Percentiles rank a stretch among this genome's conserved stretches.
phyloP scores from a whole-genome alignment of 2,329 filamentous ascomycete genomes.

The Botryosphaeria dothidea region DNA sequence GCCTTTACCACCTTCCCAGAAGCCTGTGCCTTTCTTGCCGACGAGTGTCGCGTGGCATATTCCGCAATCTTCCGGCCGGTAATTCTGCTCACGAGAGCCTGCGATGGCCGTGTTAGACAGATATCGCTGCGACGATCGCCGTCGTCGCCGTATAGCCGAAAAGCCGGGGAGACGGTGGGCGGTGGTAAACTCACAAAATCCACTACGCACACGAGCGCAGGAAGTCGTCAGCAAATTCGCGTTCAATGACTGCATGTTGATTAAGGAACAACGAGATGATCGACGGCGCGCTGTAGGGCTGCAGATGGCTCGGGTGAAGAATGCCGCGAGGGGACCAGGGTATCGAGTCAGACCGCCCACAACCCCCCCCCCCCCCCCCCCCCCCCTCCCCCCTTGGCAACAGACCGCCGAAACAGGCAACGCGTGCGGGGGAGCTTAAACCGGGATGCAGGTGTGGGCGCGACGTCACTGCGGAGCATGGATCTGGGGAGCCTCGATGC shows the following conservation, averaged over 20 bases:
- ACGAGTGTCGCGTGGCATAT: conserved; percentile 72
- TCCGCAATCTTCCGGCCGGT: conserved; percentile 71
- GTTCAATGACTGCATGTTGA: background rate
- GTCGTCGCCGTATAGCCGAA: background rate
- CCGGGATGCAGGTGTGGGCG: conserved; percentile 3
- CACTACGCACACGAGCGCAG: conserved; percentile 19
- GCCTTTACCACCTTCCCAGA: conserved; percentile 81
- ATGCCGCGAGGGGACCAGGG: conserved; percentile 8
- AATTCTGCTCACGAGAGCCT: conserved; percentile 77
- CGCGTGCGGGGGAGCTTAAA: conserved; percentile 11
- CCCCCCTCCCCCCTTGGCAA: background rate
- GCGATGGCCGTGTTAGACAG: conserved; percentile 32
- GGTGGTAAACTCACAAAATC: conserved; percentile 25
- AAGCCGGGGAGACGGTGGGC: background rate
- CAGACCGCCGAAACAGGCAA: background rate
- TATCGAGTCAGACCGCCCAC: conserved; percentile 2
- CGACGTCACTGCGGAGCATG: conserved; percentile 9
- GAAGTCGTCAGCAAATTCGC: conserved; percentile 13
- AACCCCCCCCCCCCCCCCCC: too few relatives aligned
- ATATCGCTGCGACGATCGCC: background rate
- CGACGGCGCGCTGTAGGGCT: conserved; percentile 18
- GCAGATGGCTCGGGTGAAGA: conserved; percentile 16
- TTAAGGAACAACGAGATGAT: background rate
- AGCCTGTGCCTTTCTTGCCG: conserved; percentile 67
- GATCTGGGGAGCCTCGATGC: conserved; percentile 11